A percentile compares a stretch with the other conserved stretches of the same genome.
phyloP scores from a whole-genome alignment of 495 filamentous ascomycete species.

The Neurospora sp. region DNA sequence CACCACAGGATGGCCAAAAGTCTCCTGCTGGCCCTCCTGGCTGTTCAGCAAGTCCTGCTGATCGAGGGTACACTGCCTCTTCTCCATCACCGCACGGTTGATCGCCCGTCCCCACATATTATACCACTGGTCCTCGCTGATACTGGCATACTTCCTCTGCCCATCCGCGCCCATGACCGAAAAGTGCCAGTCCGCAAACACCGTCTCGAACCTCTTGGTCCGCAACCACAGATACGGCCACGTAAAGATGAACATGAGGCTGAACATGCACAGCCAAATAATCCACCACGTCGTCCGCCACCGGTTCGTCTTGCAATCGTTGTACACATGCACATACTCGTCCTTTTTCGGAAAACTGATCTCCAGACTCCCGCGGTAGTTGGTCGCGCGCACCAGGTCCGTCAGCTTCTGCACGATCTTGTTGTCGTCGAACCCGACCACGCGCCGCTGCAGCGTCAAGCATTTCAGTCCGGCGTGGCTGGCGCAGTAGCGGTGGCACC shows the following conservation, averaged over 20 bases:
- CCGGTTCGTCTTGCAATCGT: conserved; percentile 41
- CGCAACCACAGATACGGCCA: conserved; percentile 56
- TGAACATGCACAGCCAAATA: conserved; percentile 48
- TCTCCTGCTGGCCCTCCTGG: conserved; percentile 21
- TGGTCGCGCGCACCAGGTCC: conserved; percentile 41
- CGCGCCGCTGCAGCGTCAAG: conserved; percentile 39
- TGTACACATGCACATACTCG: conserved; percentile 42
- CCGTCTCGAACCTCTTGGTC: conserved; percentile 52
- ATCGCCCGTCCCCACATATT: conserved; percentile 38
- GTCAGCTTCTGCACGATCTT: conserved; percentile 33
- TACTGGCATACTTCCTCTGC: conserved; percentile 31
- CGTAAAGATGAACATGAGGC: conserved; percentile 49
- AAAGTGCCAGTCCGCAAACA: conserved; percentile 43
- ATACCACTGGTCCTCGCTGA: conserved; percentile 38
- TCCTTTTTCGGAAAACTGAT: conserved; percentile 44
- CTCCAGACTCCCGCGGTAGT: conserved; percentile 47
- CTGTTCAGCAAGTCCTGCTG: conserved; percentile 31
- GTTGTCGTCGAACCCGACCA: conserved; percentile 42
- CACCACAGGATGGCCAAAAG: conserved; percentile 12
- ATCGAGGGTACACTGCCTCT: conserved; percentile 27
- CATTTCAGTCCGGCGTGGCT: conserved; percentile 39
- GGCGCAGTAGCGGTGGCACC: conserved; percentile 47
- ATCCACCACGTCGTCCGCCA: conserved; percentile 49
- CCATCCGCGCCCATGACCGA: conserved; percentile 21
- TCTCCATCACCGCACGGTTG: conserved; percentile 29